Evolutionary conservation across 176 grass and related monocot species (phyloP).

Genomic region (Rhipidocladum racemiflorum): DNA sequence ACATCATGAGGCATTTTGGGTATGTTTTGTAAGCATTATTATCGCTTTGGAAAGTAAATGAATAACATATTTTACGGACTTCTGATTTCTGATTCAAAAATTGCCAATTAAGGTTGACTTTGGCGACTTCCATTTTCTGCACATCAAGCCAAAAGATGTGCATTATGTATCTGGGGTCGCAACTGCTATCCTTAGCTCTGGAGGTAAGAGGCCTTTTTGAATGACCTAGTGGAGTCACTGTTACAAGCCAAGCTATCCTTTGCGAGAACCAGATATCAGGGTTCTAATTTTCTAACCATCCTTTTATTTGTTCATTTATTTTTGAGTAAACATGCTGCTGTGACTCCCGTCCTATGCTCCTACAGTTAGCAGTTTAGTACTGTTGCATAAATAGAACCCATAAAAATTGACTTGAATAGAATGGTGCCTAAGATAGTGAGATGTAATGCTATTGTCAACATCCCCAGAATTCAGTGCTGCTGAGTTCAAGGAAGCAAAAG

Average conservation of each 20-base stretch:
- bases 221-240: background rate
- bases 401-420: conserved; percentile 4
- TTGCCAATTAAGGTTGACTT: conserved; percentile 78
- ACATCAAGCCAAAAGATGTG: conserved; percentile 79
- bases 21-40: conserved; percentile 29
- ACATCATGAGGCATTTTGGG: conserved; percentile 94
- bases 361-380: background rate
- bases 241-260: background rate
- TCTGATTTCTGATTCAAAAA: conserved; percentile 18
- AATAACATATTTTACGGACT: background rate
- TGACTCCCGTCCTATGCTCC: background rate
- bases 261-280: background rate
- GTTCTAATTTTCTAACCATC: background rate
- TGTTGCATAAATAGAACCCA: background rate
- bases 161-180: conserved; percentile 78
- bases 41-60: background rate
- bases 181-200: conserved; percentile 85
- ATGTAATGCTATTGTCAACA: conserved; percentile 1
- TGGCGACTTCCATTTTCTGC: conserved; percentile 84
- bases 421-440: conserved; percentile 1
- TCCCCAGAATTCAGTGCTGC: conserved; percentile 67
- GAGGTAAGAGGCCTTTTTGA: conserved; percentile 48
- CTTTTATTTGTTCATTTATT: conserved; percentile 10
- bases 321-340: background rate
- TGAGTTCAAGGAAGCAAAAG: conserved; percentile 76